phyloP scores from a whole-genome alignment of 441 rosid genomes.

The Arabidopsis lyrata region DNA sequence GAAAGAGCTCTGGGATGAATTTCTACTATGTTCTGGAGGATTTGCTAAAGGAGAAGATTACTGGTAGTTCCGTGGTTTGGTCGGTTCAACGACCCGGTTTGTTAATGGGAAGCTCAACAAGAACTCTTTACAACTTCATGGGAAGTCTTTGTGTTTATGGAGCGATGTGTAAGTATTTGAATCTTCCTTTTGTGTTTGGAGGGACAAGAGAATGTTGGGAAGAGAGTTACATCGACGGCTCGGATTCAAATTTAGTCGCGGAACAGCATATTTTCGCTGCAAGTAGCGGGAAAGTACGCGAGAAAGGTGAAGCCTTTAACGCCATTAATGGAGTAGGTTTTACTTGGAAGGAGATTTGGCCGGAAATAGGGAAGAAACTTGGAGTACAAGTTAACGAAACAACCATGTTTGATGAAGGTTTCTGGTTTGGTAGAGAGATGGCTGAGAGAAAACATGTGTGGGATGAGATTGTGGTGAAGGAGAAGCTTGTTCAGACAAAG shows the following conservation, averaged over 20 bases:
- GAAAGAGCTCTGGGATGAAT: constrained; percentile 50
- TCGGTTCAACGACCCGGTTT: constrained; percentile 91
- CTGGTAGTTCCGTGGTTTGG: constrained; percentile 56
- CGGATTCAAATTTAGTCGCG: constrained; percentile 70
- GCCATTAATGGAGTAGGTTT: constrained; percentile 74
- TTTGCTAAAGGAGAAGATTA: constrained; percentile 62
- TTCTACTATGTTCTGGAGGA: constrained; percentile 88
- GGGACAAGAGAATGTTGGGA: constrained; percentile 89
- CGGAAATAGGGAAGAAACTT: constrained; percentile 61
- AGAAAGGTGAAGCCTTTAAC: constrained; percentile 69
- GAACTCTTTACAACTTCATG: constrained; percentile 72
- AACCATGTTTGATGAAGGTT: constrained; percentile 54
- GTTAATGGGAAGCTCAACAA: constrained; percentile 68
- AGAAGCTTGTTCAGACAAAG: constrained; percentile 58
- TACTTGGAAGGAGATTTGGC: constrained; percentile 91
- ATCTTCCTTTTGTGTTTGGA: constrained; percentile 85
- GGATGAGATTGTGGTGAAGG: constrained; percentile 67
- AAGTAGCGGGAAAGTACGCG: constrained; percentile 50
- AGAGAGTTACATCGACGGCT: constrained; percentile 73
- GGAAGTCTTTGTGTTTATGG: constrained; percentile 85
- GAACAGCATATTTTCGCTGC: constrained; percentile 87
- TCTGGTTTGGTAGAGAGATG: constrained; percentile 59
- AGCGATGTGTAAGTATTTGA: constrained; percentile 64
- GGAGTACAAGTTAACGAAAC: constrained; percentile 53
- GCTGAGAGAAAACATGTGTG: constrained; percentile 58